These are phyloP conservation scores for Cutaneotrichosporon spelunceum DNA, from an alignment of 1,284 basidiomycete genomes.

Conservation along the genomic window DNA sequence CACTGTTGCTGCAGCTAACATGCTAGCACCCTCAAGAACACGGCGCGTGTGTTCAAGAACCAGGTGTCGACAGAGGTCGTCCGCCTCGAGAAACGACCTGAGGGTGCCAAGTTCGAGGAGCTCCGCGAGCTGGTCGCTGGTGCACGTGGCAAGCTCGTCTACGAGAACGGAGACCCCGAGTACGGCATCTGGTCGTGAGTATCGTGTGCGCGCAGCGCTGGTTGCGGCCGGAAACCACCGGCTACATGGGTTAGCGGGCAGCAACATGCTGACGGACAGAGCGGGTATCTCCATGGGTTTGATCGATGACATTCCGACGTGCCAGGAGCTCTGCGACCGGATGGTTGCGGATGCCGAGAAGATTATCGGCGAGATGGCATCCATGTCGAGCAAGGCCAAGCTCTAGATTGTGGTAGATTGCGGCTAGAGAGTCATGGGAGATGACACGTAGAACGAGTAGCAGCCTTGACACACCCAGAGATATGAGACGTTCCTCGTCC, in stretches of 20 bases:
- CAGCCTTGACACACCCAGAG: not conserved
- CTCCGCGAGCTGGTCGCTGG: slow-evolving; percentile 78
- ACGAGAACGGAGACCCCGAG: slow-evolving; percentile 79
- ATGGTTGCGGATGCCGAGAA: slow-evolving; percentile 77
- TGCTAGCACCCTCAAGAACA: slow-evolving; percentile 66
- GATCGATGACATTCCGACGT: slow-evolving; percentile 82
- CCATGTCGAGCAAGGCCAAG: slow-evolving; percentile 28
- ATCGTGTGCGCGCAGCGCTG: not conserved
- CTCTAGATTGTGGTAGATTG: slow-evolving; percentile 18
- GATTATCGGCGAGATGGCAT: slow-evolving; percentile 60
- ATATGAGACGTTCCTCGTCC: not conserved
- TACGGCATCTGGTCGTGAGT: slow-evolving; percentile 73
- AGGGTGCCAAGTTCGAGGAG: slow-evolving; percentile 85
- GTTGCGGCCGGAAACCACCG: not conserved
- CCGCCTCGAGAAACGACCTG: slow-evolving; percentile 69
- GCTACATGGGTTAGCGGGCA: not conserved
- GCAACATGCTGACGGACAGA: slow-evolving; percentile 33
- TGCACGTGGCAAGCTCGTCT: slow-evolving; percentile 64
- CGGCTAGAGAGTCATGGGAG: not conserved
- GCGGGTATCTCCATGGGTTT: slow-evolving; percentile 75
- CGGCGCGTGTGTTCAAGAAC: slow-evolving; percentile 77
- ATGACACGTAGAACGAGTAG: not conserved
- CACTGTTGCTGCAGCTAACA: not conserved
- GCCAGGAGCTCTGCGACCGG: slow-evolving; percentile 66
- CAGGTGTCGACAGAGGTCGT: slow-evolving; percentile 64